These are phyloP conservation scores for Saccharomyces pastorianus DNA, from an alignment of 1,139 yeast genomes.

Conservation along the genomic window DNA sequence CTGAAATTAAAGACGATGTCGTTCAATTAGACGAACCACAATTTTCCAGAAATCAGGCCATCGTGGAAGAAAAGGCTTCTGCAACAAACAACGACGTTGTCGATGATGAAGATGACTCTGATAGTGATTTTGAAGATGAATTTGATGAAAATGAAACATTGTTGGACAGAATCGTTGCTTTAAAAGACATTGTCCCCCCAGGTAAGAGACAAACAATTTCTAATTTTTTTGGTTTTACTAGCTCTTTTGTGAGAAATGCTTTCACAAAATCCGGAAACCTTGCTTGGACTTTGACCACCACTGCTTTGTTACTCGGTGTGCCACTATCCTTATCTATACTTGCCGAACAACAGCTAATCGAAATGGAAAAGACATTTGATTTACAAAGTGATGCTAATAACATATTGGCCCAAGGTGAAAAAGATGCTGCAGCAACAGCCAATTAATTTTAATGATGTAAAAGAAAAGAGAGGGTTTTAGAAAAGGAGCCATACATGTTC, in stretches of 20 bases:
- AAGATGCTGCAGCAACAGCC: slow-evolving; percentile 18
- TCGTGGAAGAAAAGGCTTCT: slow-evolving; percentile 14
- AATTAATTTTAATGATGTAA: not conserved
- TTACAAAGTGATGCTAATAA: slow-evolving; percentile 81
- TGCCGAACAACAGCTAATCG: slow-evolving; percentile 87
- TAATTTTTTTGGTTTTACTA: slow-evolving; percentile 34
- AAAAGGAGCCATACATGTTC: not conserved
- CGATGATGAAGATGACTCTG: slow-evolving; percentile 47
- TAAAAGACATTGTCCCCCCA: slow-evolving; percentile 88
- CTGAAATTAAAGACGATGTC: slow-evolving; percentile 29
- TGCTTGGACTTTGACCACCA: slow-evolving; percentile 80
- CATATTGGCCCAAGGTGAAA: slow-evolving; percentile 67
- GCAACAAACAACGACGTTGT: slow-evolving; percentile 18
- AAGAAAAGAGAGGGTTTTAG: not conserved
- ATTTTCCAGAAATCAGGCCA: slow-evolving; percentile 19
- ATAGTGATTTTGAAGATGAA: slow-evolving; percentile 63
- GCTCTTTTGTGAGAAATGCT: slow-evolving; percentile 39
- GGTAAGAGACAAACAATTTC: slow-evolving; percentile 51
- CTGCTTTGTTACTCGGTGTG: slow-evolving; percentile 80
- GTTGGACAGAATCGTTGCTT: slow-evolving; percentile 78
- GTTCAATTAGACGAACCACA: slow-evolving; percentile 18
- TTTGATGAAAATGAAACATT: slow-evolving; percentile 77
- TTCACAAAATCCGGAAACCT: slow-evolving; percentile 60
- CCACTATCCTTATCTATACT: slow-evolving; percentile 85
- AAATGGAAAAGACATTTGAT: slow-evolving; percentile 88